Conservation (phyloP, 2,329 filamentous ascomycete genomes). For the Davidsoniella australis region DNA sequence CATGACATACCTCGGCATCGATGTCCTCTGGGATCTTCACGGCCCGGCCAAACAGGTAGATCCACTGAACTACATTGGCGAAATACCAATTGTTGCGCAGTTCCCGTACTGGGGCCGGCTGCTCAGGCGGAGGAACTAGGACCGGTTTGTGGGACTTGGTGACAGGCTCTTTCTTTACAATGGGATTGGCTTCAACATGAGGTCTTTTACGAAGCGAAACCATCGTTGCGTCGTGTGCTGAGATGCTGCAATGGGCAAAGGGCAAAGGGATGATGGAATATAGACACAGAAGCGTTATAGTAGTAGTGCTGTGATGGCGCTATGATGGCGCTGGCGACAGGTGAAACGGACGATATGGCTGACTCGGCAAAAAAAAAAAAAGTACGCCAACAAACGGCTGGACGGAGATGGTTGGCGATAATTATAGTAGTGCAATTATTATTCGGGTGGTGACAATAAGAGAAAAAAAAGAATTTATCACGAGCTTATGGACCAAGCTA, state of each 20-base stretch:
- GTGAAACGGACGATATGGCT: no score
- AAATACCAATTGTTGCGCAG: constrained; percentile 93
- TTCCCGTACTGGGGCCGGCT: constrained; percentile 2
- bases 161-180: not conserved
- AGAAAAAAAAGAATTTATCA: no score
- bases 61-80: constrained; percentile 83
- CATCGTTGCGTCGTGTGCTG: constrained; percentile 7
- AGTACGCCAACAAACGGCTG: no score
- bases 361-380: no score
- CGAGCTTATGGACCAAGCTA: no score
- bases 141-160: not conserved
- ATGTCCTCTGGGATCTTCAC: constrained; percentile 82
- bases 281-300: no score
- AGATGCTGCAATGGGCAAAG: not conserved
- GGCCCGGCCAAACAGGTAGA: constrained; percentile 73
- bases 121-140: not conserved
- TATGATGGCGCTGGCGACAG: no score
- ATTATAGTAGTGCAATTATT: no score
- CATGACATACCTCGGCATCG: constrained; percentile 57
- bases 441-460: no score
- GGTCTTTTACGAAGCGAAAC: constrained; percentile 12
- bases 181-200: constrained; percentile 2
- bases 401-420: no score
- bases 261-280: no score
- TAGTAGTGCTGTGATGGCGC: no score